These are phyloP conservation scores for Spathaspora girioi DNA, from an alignment of 805 yeast genomes.

Conservation along the genomic window DNA sequence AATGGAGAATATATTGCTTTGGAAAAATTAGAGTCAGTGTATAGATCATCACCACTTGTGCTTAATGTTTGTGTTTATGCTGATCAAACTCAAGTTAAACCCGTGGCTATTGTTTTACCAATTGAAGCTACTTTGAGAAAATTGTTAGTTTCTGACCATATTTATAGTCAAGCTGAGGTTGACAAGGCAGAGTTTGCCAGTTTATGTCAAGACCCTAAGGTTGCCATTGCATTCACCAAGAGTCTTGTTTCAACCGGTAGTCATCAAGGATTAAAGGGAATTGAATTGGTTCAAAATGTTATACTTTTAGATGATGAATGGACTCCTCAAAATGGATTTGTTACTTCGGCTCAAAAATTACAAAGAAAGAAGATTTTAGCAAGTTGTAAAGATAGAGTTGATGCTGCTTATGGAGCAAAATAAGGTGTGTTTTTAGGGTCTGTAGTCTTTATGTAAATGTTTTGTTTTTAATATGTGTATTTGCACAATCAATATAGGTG, in stretches of 20 bases:
- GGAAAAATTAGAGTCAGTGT: constrained; percentile 88
- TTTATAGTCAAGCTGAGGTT: constrained; percentile 45
- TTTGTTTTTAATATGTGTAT: neutral
- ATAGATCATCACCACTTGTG: constrained; percentile 77
- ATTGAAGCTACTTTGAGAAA: constrained; percentile 61
- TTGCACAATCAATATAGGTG: neutral
- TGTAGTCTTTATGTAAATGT: neutral
- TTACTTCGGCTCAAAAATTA: constrained; percentile 93
- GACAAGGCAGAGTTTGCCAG: constrained; percentile 45
- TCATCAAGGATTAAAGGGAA: constrained; percentile 76
- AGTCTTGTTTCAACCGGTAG: constrained; percentile 72
- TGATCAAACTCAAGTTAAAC: constrained; percentile 82
- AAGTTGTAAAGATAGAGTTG: constrained; percentile 64
- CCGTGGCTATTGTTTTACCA: constrained; percentile 87
- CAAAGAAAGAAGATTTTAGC: constrained; percentile 87
- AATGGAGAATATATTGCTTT: constrained; percentile 98
- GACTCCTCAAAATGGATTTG: constrained; percentile 95
- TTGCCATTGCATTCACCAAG: constrained; percentile 52
- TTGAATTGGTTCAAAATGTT: constrained; percentile 77
- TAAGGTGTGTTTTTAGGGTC: neutral
- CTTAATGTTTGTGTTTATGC: constrained; percentile 90
- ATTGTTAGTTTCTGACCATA: constrained; percentile 47
- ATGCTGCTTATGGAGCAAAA: constrained; percentile 47
- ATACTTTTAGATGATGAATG: constrained; percentile 86
- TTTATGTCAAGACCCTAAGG: constrained; percentile 53